Base-by-base conservation (phyloP, 2,329 filamentous ascomycete species). In the Colletotrichum tropicicola region DNA sequence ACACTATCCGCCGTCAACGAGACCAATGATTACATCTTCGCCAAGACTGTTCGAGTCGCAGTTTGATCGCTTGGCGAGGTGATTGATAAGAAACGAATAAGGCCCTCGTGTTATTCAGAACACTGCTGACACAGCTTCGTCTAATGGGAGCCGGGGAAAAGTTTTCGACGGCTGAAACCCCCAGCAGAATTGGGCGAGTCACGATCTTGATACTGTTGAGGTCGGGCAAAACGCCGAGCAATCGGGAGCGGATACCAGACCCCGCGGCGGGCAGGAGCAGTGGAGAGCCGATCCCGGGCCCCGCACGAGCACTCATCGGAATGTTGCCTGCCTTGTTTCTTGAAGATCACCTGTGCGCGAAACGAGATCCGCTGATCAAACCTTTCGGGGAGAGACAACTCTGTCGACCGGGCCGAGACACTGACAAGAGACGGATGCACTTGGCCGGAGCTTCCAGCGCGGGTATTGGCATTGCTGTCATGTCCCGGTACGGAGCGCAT, bases 1-100 rank as follows among this genome's bases (percentile, higher is more conserved):
- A n/a, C n/a, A n/a, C n/a, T n/a, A n/a, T n/a, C n/a, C n/a, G n/a
- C n/a, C n/a, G n/a, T n/a, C n/a, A n/a, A n/a, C n/a, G n/a, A n/a
- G n/a, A n/a, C n/a, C n/a, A n/a, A n/a, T 0, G 79, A 80, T 2
- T 83, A 83, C 0, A 83, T 80, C 65, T 66, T 82, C 2, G 80
- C 77, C 0, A 78, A 77, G 70, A 81, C 75, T 1, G 69, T 83
- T n/a, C 73, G 74, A 12, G 61, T 68, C 6, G 10, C 47, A 62
- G 45, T 43, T 13, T 35, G 37, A 37, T 45, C 19, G 27, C 35
- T 32, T 21, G 41, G 15, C 8, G 12, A 56, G 7, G n/a, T 15
- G 41, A 8, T 27, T 9, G 17, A 28, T 30, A 21, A 7, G 13
- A n/a, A 15, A 6, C 15, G 39, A 12, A 10, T 13, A 23, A 32